These are phyloP conservation scores for Cinnamomum micranthum DNA, from an alignment of 164 flowering plant genomes.

Conservation along the genomic window DNA sequence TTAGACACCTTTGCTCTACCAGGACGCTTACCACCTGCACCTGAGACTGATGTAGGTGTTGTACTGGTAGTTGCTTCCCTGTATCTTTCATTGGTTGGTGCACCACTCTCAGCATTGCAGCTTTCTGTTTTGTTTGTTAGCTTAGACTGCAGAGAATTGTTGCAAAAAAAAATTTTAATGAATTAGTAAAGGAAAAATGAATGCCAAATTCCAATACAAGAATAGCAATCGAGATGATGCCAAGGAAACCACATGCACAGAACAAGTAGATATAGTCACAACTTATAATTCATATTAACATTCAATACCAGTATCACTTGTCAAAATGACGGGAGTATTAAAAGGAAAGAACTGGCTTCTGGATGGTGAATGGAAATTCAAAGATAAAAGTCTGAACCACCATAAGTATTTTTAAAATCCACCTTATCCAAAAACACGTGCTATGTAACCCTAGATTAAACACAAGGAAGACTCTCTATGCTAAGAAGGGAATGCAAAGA, in stretches of 20 bases:
- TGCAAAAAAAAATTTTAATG: too few species aligned
- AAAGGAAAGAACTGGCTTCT: too few species aligned
- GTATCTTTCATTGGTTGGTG: slow-evolving; percentile 8
- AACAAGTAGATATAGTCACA: neutral
- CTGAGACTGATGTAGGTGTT: slow-evolving; percentile 2
- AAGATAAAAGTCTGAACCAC: too few species aligned
- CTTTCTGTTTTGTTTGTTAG: slow-evolving; percentile 9
- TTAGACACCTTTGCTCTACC: slow-evolving; percentile 31
- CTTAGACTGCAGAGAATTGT: slow-evolving; percentile 12
- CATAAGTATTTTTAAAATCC: too few species aligned
- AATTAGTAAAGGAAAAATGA: neutral
- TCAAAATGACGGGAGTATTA: too few species aligned
- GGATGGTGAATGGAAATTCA: too few species aligned
- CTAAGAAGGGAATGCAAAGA: too few species aligned
- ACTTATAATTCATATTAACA: too few species aligned
- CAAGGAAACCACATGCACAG: neutral
- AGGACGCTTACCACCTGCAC: slow-evolving; percentile 16
- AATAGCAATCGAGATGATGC: slow-evolving; percentile 1
- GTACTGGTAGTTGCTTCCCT: slow-evolving; percentile 8
- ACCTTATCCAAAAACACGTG: too few species aligned
- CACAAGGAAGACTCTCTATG: too few species aligned
- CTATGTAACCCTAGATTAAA: too few species aligned
- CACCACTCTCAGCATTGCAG: slow-evolving; percentile 11
- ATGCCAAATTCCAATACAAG: neutral
- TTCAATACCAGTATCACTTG: too few species aligned